Evolutionary conservation across 495 filamentous ascomycete genomes (phyloP).

Genomic region (Aspergillus baeticus): DNA sequence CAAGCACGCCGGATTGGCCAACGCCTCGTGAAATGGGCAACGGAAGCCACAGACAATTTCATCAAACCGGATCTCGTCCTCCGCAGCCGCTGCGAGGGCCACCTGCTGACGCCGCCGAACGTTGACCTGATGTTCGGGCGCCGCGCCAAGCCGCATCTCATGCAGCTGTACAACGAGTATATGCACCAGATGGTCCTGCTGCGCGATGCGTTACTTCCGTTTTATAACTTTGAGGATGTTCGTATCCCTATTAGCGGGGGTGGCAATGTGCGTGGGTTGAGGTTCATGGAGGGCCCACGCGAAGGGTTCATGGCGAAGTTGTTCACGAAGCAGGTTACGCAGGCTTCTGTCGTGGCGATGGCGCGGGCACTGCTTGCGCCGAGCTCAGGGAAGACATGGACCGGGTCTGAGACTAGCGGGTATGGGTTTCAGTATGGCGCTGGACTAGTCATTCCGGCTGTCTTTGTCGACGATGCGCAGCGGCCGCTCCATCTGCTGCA

Average conservation of each 20-base stretch:
- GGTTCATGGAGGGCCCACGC: slow-evolving; percentile 21
- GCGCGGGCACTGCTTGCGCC: slow-evolving; percentile 27
- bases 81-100: slow-evolving; percentile 34
- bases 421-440: slow-evolving; percentile 36
- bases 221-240: slow-evolving; percentile 33
- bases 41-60: slow-evolving; percentile 9
- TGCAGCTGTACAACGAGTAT: slow-evolving; percentile 37
- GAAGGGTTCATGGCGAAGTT: slow-evolving; percentile 24
- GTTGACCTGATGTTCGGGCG: slow-evolving; percentile 29
- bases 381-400: background rate
- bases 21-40: slow-evolving; percentile 25
- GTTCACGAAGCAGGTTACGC: slow-evolving; percentile 22
- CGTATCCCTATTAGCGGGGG: slow-evolving; percentile 20
- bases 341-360: slow-evolving; percentile 17
- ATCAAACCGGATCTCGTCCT: slow-evolving; percentile 16
- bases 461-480: slow-evolving; percentile 15
- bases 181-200: slow-evolving; percentile 38
- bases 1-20: slow-evolving; percentile 30
- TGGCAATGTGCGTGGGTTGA: slow-evolving; percentile 24
- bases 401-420: slow-evolving; percentile 3
- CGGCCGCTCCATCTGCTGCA: slow-evolving; percentile 25
- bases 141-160: slow-evolving; percentile 24
- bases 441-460: slow-evolving; percentile 28
- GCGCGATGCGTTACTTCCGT: slow-evolving; percentile 32
- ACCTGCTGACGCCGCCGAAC: slow-evolving; percentile 25